phyloP scores from a whole-genome alignment of 176 grass and related monocot species.

The Dactylis glomerata region DNA sequence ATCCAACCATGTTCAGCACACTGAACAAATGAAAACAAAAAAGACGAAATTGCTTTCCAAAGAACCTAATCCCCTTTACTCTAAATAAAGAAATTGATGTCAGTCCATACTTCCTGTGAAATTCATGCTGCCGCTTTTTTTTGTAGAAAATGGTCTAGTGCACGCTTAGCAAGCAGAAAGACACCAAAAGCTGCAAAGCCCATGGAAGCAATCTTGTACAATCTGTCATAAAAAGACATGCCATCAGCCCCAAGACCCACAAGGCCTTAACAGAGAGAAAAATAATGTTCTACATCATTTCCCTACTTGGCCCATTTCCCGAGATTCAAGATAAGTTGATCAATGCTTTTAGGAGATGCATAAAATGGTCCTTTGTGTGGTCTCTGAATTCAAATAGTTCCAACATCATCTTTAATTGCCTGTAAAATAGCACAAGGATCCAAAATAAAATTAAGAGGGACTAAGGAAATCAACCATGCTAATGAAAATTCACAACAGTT shows the following conservation, averaged over 20 bases:
- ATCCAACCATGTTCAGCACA: neutral
- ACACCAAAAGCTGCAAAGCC: conserved; percentile 81
- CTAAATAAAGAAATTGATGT: neutral
- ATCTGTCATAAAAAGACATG: conserved; percentile 45
- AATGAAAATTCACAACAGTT: neutral
- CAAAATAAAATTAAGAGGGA: conserved; percentile 18
- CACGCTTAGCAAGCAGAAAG: conserved; percentile 87
- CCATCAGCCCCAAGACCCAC: conserved; percentile 14
- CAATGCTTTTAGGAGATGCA: conserved; percentile 77
- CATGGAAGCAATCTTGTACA: conserved; percentile 82
- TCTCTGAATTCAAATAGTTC: conserved; percentile 78
- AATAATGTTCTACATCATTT: conserved; percentile 5
- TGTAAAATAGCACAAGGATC: conserved; percentile 39
- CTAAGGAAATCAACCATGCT: neutral
- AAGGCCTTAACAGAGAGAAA: neutral
- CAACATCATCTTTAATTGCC: conserved; percentile 97
- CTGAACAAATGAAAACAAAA: neutral
- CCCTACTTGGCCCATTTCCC: conserved; percentile 93
- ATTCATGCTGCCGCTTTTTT: conserved; percentile 54
- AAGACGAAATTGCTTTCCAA: neutral
- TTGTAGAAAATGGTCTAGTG: conserved; percentile 75
- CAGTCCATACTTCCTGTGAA: conserved; percentile 71
- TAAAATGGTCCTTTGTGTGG: conserved; percentile 98
- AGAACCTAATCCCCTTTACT: neutral
- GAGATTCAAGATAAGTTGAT: conserved; percentile 86